A percentile compares a stretch with the other conserved stretches of the same genome.
phyloP scores from a whole-genome alignment of 768 basidiomycete species.

The Tricholoma saponaceum region DNA sequence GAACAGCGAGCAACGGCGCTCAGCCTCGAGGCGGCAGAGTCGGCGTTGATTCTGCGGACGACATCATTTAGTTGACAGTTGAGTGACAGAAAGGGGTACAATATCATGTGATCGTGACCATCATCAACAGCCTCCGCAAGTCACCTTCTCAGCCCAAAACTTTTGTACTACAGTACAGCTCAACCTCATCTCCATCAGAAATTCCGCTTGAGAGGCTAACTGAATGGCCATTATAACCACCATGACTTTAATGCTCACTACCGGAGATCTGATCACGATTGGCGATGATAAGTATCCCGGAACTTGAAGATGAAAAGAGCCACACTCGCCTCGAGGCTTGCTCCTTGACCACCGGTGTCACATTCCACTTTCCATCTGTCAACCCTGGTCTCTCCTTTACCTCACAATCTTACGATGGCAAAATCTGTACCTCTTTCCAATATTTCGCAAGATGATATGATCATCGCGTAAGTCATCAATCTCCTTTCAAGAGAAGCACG shows the following conservation, averaged over 20 bases:
- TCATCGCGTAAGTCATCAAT: neutral
- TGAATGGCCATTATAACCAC: too few species aligned
- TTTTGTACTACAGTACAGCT: too few species aligned
- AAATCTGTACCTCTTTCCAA: neutral
- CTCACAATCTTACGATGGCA: neutral
- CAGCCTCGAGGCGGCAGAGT: too few species aligned
- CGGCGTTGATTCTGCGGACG: too few species aligned
- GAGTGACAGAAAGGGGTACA: too few species aligned
- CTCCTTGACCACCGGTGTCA: neutral
- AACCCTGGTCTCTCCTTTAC: neutral
- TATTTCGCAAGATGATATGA: neutral
- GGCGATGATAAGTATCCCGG: neutral
- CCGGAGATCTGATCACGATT: neutral
- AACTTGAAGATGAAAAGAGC: neutral
- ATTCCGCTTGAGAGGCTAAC: too few species aligned
- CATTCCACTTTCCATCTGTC: neutral
- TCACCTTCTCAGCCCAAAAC: too few species aligned
- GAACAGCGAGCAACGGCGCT: neutral
- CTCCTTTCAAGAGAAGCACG: too few species aligned
- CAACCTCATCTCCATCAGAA: too few species aligned
- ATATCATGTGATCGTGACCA: too few species aligned
- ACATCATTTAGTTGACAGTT: too few species aligned
- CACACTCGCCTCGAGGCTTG: neutral
- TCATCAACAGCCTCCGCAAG: too few species aligned
- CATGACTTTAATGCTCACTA: neutral